Evolutionary conservation across 208 protist genomes (phyloP).

Genomic region (Trypanosomatidae sp.): DNA sequence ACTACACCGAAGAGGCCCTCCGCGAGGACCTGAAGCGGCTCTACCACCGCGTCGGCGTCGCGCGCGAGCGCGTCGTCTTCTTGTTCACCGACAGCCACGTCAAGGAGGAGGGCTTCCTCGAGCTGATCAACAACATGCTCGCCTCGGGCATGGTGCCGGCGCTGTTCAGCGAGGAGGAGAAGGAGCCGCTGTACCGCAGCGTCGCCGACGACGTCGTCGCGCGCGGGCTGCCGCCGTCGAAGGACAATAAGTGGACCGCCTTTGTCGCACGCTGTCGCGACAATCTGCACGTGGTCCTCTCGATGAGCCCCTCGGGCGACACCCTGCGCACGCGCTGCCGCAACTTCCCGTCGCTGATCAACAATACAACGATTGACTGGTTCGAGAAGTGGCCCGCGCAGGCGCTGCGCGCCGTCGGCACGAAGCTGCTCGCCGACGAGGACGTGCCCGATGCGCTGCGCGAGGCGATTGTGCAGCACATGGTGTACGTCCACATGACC

Average conservation of each 20-base stretch:
- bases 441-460: slow-evolving; percentile 83
- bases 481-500: slow-evolving; percentile 93
- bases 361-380: slow-evolving; percentile 99
- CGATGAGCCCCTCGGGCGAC: slow-evolving; percentile 96
- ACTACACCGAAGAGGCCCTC: slow-evolving; percentile 96
- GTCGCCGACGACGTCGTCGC: slow-evolving; percentile 87
- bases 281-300: slow-evolving; percentile 98
- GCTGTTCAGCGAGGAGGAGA: slow-evolving; percentile 97
- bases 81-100: slow-evolving; percentile 98
- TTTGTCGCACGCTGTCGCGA: slow-evolving; percentile 97
- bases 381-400: slow-evolving; percentile 97
- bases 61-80: slow-evolving; percentile 92
- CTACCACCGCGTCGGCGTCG: slow-evolving; percentile 88
- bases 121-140: slow-evolving; percentile 99
- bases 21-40: slow-evolving; percentile 97
- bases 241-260: slow-evolving; percentile 95
- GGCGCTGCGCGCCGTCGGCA: slow-evolving; percentile 92
- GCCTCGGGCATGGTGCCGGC: slow-evolving; percentile 97
- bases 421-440: slow-evolving; percentile 75
- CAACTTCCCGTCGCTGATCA: slow-evolving; percentile 97
- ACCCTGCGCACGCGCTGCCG: slow-evolving; percentile 92
- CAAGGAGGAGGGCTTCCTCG: slow-evolving; percentile 96
- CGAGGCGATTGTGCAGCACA: slow-evolving; percentile 87
- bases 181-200: slow-evolving; percentile 89
- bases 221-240: slow-evolving; percentile 78